Evolutionary conservation across 768 basidiomycete genomes (phyloP), one percentile per base, ranked within the genome.

Genomic region (Pleurotus ostreatus): DNA sequence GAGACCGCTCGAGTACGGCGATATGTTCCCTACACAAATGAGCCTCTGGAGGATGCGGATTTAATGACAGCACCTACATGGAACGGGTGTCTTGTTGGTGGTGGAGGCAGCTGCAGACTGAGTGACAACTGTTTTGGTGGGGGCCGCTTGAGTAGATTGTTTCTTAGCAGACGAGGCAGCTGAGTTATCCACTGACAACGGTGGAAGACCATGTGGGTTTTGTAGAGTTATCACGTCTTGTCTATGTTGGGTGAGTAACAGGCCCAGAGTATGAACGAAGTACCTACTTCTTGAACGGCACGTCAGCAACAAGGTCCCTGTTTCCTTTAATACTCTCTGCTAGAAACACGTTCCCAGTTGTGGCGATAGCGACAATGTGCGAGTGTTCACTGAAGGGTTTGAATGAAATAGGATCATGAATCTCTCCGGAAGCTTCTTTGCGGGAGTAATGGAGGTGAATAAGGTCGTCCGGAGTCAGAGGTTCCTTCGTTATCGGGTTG

Each of bases 361-460:
- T 88, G 5, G 87, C 86, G 61, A 97, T 85, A 41, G 92, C 90
- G 38, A 94, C 91, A 55, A 99, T 91, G 66, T 98, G 91, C 1
- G 96, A 95, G 68, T 98, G 96, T 60, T 96, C 89, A 66, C 81
- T 94, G 79, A 99, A 97, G 2, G 92, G 89, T 69, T 98, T 98
- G 82, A 96, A 99, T 2, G 94, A 93, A 44, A 99, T 94, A 0
- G 97, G 97, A 68, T 99, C 97, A 68, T 97, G 88, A 11, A 92
- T 83, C 69, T 94, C 89, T 39, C 89, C 89, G 22, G 92, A 84
- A 2, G 89, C 75, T 65, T 81, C 80, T 69, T 95, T 95, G 59
- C 92, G 80, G 1, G 86, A 83, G 65, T 93, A 94, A 65, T 90
- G 79, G 26, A 93, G 78, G n/a, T 81, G 80, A 46, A 93, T 88